A percentile compares a stretch with the other conserved stretches of the same genome.
These are phyloP conservation scores for Ceratocystis colombiana DNA, from an alignment of 2,329 filamentous ascomycete species.

Conservation along the genomic window DNA sequence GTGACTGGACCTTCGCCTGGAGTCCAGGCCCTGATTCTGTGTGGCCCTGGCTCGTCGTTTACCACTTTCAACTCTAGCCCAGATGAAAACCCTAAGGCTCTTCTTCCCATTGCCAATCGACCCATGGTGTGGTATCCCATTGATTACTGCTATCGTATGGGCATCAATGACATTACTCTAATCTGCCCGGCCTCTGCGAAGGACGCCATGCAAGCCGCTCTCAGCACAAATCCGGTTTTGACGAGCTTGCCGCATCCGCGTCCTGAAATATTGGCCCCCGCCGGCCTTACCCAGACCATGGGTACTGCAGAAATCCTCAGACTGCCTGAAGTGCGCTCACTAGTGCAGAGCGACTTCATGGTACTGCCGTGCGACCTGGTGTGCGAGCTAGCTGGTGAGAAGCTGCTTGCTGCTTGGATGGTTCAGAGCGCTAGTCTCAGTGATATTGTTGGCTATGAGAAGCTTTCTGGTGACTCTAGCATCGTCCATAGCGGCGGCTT, in stretches of 20 bases:
- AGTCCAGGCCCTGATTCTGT: constrained; percentile 74
- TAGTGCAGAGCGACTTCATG: constrained; percentile 76
- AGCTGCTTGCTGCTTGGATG: constrained; percentile 86
- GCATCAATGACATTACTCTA: constrained; percentile 59
- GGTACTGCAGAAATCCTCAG: constrained; percentile 84
- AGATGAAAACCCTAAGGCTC: constrained; percentile 69
- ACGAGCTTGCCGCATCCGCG: constrained; percentile 62
- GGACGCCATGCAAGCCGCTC: constrained; percentile 55
- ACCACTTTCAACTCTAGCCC: constrained; percentile 73
- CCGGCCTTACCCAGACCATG: constrained; percentile 67
- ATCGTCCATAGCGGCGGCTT: constrained; percentile 58
- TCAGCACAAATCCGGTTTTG: constrained; percentile 68
- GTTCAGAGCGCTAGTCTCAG: constrained; percentile 63
- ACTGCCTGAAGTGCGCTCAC: constrained; percentile 67
- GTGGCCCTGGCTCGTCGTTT: constrained; percentile 71
- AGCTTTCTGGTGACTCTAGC: constrained; percentile 35
- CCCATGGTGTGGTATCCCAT: constrained; percentile 87
- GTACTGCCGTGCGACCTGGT: constrained; percentile 89
- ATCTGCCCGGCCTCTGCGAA: constrained; percentile 56
- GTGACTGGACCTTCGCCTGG: constrained; percentile 61
- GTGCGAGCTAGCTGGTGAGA: constrained; percentile 75
- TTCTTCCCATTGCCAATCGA: constrained; percentile 71
- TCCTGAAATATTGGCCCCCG: constrained; percentile 66
- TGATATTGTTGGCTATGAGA: constrained; percentile 45
- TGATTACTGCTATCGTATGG: constrained; percentile 74